Base-by-base conservation (phyloP, 1,284 basidiomycete genomes). In the Earliella scabrosa region DNA sequence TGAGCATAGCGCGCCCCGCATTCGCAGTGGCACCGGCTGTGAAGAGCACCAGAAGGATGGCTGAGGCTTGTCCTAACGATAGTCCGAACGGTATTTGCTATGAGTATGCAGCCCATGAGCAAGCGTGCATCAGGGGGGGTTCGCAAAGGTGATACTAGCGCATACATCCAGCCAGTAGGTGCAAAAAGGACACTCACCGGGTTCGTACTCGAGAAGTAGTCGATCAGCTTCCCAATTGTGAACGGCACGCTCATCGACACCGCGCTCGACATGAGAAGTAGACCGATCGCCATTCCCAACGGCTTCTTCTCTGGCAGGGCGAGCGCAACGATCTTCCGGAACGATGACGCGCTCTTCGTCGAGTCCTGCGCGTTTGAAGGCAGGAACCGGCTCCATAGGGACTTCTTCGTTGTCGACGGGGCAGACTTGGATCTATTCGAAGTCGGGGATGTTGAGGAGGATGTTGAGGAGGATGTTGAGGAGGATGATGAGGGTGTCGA, bases 171-270 rank as follows among this genome's bases (percentile, higher is more conserved):
- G 20, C 24, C 26, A 21, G 41, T 24, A 26, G 8, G n/a, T 24
- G 39, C 21, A 10, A 40, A 24, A n/a, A 18, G 26, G 6, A 24
- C 38, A 79, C 88, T 65, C 68, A 93, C 92, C 31, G 88, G 86
- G 66, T 82, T 80, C 2, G 79, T 59, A 13, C 85, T 75, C 0
- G 93, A 88, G 73, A 96, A 97, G 72, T 92, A 95, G 73, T 97
- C 95, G 59, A 97, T 97, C 46, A 97, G 79, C 70, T 87, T 92
- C 23, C 95, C 95, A 64, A 97, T 88, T 0, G 93, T 93, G 65
- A 97, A 85, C 0, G 95, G 95, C 10, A 97, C 83, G 58, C 90
- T 90, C 85, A 98, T 92, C 9, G 94, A 92, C 13, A 99, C 93
- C 3, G 83, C 73, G 3, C 87, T 89, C 0, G 90, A 92, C 16